phyloP scores from a whole-genome alignment of 352 stramenopile species.

The Phytophthora europaea region DNA sequence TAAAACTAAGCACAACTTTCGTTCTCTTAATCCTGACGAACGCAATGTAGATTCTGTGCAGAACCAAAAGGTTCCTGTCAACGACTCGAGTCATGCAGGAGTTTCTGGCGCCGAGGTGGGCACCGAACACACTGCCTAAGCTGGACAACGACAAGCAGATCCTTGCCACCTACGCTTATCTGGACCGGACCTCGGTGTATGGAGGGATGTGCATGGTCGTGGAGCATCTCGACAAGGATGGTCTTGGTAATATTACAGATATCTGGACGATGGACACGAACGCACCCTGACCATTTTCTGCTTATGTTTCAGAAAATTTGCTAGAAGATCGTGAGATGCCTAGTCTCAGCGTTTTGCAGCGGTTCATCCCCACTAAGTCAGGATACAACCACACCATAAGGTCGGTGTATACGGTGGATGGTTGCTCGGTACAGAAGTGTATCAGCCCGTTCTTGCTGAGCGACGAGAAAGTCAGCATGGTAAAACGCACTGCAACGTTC shows the following conservation, averaged over 20 bases:
- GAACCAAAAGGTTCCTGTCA: conserved; percentile 70
- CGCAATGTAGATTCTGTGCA: conserved; percentile 60
- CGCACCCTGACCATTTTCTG: background rate
- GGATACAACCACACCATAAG: conserved; percentile 79
- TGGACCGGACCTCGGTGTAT: conserved; percentile 49
- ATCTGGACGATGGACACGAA: background rate
- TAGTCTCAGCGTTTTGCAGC: conserved; percentile 66
- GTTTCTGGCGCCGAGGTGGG: conserved; percentile 49
- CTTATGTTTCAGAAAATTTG: conserved; percentile 36
- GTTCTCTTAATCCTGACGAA: background rate
- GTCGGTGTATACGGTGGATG: conserved; percentile 72
- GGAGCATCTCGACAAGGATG: conserved; percentile 61
- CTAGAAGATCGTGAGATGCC: conserved; percentile 65
- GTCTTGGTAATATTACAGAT: conserved; percentile 37
- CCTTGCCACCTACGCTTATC: conserved; percentile 65
- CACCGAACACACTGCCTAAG: conserved; percentile 17
- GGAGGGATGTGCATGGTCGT: conserved; percentile 60
- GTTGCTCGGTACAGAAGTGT: conserved; percentile 65
- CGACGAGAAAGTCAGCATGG: conserved; percentile 46
- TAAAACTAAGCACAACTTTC: background rate
- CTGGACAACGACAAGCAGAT: conserved; percentile 47
- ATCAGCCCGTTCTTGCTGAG: conserved; percentile 64
- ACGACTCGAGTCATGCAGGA: conserved; percentile 57
- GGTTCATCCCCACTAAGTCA: conserved; percentile 73
- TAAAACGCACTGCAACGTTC: conserved; percentile 71